Percentiles rank a stretch among this genome's conserved stretches.
Evolutionary conservation across 169 alveolate species (phyloP).

Genomic region (Eimeria acervulina): DNA sequence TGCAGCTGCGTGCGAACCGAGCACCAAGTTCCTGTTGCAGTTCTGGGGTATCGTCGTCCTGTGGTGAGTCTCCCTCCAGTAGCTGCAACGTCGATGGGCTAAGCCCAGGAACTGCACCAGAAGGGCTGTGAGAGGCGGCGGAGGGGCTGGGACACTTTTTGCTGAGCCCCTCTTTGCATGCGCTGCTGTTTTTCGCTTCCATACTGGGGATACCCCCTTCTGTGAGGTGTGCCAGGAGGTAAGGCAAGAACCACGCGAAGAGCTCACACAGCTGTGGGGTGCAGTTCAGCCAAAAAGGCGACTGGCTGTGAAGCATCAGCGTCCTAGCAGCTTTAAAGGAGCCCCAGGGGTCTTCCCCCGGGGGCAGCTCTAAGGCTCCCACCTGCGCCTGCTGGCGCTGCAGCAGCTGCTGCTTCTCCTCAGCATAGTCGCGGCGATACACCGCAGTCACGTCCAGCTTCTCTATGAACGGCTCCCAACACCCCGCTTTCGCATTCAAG

Average conservation of each 20-base stretch:
- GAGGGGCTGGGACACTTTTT: not conserved
- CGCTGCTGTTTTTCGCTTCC: not conserved
- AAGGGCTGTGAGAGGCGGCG: not conserved
- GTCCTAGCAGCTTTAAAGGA: constrained; percentile 87
- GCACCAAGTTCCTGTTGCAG: not conserved
- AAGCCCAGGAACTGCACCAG: constrained; percentile 31
- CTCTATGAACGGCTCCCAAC: constrained; percentile 83
- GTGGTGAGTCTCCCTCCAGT: not conserved
- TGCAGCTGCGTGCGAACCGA: not conserved
- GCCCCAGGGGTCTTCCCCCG: constrained; percentile 87
- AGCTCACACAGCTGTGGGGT: constrained; percentile 92
- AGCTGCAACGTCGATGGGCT: not conserved
- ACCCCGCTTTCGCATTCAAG: constrained; percentile 64
- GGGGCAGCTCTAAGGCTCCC: constrained; percentile 38
- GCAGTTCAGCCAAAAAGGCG: constrained; percentile 90
- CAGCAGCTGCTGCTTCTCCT: constrained; percentile 66
- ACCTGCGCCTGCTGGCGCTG: constrained; percentile 81
- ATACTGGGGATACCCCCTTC: constrained; percentile 79
- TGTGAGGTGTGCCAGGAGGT: constrained; percentile 85
- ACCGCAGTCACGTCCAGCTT: constrained; percentile 67
- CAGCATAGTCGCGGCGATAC: constrained; percentile 75
- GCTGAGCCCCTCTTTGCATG: not conserved
- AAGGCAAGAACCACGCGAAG: constrained; percentile 90
- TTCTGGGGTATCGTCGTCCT: not conserved
- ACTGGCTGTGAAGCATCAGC: constrained; percentile 87